phyloP scores from a whole-genome alignment of 345 rosid genomes.

The Lepidium sativum region DNA sequence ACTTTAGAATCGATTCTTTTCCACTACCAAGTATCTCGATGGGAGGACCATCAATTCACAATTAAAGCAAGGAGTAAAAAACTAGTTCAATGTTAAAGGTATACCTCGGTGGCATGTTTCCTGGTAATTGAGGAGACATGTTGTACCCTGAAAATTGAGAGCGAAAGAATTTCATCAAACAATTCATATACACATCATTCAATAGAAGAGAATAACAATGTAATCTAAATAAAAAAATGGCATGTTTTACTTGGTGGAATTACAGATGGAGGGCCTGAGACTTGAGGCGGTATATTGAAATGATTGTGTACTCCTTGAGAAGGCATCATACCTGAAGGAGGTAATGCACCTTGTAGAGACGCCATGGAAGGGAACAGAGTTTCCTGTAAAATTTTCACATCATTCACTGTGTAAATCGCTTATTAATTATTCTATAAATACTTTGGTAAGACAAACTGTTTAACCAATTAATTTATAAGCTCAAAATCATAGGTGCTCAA shows the following conservation, averaged over 20 bases:
- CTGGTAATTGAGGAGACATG: conserved; percentile 46
- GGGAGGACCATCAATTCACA: neutral
- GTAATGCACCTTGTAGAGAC: conserved; percentile 56
- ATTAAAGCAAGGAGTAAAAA: neutral
- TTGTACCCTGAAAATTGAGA: conserved; percentile 44
- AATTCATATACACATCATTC: neutral
- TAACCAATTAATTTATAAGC: neutral
- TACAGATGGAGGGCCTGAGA: conserved; percentile 32
- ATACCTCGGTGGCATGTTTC: conserved; percentile 51
- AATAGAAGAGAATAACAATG: neutral
- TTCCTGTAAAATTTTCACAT: conserved; percentile 26
- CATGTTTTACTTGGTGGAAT: conserved; percentile 51
- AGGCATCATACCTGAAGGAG: conserved; percentile 43
- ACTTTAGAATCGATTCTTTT: neutral
- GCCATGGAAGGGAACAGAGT: conserved; percentile 73
- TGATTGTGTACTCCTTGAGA: conserved; percentile 41
- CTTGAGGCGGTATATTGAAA: conserved; percentile 38
- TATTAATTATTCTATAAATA: neutral
- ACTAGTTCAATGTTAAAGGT: neutral
- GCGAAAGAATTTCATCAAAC: neutral
- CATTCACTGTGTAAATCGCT: neutral
- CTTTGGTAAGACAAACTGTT: neutral
- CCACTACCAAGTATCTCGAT: neutral
- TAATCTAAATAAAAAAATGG: neutral
- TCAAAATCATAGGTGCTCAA: neutral